Evolutionary conservation across 2,329 filamentous ascomycete species (phyloP).

Genomic region (Stachybotrys elegans): DNA sequence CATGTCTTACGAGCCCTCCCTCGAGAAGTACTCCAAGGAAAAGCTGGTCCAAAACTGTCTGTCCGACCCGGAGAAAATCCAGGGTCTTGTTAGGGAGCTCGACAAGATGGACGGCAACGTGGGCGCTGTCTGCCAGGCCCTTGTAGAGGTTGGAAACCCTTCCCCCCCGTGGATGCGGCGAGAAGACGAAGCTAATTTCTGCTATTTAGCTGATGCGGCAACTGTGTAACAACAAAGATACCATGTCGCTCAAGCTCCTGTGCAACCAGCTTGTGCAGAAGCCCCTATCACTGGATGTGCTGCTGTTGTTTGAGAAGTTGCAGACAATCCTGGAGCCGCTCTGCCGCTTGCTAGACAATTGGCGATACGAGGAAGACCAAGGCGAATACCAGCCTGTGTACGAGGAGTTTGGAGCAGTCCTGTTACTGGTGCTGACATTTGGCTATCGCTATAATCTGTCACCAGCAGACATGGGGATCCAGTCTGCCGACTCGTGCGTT

Average conservation of each 20-base stretch:
- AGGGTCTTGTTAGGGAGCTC: conserved; percentile 73
- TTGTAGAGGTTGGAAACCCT: conserved; percentile 55
- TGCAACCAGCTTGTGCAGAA: conserved; percentile 71
- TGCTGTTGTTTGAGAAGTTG: conserved; percentile 70
- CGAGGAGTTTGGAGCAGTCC: conserved; percentile 75
- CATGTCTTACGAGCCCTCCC: conserved; percentile 69
- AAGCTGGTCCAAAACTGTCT: conserved; percentile 73
- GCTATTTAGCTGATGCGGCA: conserved; percentile 56
- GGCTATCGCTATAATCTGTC: conserved; percentile 70
- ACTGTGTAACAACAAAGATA: conserved; percentile 68
- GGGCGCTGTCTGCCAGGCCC: conserved; percentile 74
- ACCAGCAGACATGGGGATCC: conserved; percentile 57
- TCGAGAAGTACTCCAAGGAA: conserved; percentile 72
- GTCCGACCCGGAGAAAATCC: conserved; percentile 68
- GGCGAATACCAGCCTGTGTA: conserved; percentile 81
- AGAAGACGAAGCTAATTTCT: conserved; percentile 4
- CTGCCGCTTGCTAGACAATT: conserved; percentile 70
- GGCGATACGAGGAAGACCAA: conserved; percentile 79
- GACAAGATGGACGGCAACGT: conserved; percentile 91
- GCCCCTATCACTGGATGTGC: conserved; percentile 65
- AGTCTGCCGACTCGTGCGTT: conserved; percentile 59
- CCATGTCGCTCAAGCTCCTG: conserved; percentile 71
- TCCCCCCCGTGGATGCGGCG: not conserved
- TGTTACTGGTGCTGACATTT: conserved; percentile 69
- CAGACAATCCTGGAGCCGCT: conserved; percentile 66